phyloP scores from a whole-genome alignment of 2,329 filamentous ascomycete genomes.

The Purpureocillium takamizusanense region DNA sequence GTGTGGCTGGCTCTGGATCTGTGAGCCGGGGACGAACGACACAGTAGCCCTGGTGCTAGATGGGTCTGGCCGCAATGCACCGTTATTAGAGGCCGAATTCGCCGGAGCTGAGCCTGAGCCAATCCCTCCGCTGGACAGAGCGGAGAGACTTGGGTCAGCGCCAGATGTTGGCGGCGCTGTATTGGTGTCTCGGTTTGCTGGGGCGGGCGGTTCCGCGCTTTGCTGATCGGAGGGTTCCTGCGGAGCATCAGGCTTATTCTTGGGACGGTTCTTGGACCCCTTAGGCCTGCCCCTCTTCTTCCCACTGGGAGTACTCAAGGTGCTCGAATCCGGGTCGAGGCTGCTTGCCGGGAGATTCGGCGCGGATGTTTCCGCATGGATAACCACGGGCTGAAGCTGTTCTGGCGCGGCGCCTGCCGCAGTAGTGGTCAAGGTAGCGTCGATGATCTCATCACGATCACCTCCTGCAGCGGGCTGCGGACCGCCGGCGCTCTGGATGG shows the following conservation, averaged over 20 bases:
- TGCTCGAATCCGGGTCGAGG: conserved; percentile 7
- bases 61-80: not conserved
- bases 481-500: too few species aligned
- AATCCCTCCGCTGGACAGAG: not conserved
- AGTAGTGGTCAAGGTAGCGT: too few species aligned
- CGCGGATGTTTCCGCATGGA: too few species aligned
- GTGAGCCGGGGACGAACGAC: too few species aligned
- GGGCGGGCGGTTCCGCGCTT: not conserved
- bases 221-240: conserved; percentile 1
- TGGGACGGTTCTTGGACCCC: conserved; percentile 35
- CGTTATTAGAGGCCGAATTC: not conserved
- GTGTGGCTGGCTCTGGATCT: too few species aligned
- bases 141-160: not conserved
- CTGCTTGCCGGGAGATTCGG: not conserved
- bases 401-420: too few species aligned
- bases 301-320: conserved; percentile 11
- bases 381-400: too few species aligned
- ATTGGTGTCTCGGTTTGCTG: conserved; percentile 1
- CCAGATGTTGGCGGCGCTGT: conserved; percentile 2
- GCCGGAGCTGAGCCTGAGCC: not conserved
- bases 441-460: too few species aligned
- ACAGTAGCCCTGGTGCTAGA: too few species aligned
- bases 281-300: conserved; percentile 32
- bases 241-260: conserved; percentile 10
- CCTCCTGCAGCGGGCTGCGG: too few species aligned